phyloP scores from a whole-genome alignment of 2,329 filamentous ascomycete genomes.

The Colletotrichum camelliae region DNA sequence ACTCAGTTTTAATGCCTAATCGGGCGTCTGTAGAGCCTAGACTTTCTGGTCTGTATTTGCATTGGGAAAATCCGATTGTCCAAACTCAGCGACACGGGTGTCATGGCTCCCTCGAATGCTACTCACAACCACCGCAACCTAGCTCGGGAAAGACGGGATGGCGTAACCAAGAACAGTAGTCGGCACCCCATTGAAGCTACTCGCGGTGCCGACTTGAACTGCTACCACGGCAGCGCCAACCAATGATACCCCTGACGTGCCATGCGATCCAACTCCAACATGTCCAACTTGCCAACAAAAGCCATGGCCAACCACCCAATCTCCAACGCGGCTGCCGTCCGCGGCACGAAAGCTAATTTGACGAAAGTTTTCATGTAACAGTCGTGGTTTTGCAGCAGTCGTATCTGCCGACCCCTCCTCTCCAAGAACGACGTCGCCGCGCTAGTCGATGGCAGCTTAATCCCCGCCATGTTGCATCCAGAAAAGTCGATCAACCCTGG shows the following conservation, averaged over 20 bases:
- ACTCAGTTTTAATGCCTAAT: background rate
- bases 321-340: background rate
- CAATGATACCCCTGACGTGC: background rate
- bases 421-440: background rate
- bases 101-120: background rate
- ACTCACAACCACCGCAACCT: background rate
- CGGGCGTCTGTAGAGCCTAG: background rate
- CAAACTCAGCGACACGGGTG: background rate
- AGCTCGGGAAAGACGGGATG: background rate
- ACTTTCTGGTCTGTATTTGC: background rate
- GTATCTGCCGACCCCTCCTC: background rate
- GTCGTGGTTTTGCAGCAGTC: constrained; percentile 7
- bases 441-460: background rate
- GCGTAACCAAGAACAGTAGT: background rate
- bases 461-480: constrained; percentile 1
- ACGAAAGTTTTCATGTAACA: constrained; percentile 13
- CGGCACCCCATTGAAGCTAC: background rate
- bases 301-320: background rate
- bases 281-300: background rate
- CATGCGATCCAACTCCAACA: background rate
- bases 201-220: background rate
- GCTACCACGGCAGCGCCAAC: background rate
- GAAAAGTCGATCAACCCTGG: background rate
- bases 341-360: background rate
- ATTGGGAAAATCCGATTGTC: background rate